phyloP scores from a whole-genome alignment of 2,329 filamentous ascomycete species.

The Cercospora berteroae region DNA sequence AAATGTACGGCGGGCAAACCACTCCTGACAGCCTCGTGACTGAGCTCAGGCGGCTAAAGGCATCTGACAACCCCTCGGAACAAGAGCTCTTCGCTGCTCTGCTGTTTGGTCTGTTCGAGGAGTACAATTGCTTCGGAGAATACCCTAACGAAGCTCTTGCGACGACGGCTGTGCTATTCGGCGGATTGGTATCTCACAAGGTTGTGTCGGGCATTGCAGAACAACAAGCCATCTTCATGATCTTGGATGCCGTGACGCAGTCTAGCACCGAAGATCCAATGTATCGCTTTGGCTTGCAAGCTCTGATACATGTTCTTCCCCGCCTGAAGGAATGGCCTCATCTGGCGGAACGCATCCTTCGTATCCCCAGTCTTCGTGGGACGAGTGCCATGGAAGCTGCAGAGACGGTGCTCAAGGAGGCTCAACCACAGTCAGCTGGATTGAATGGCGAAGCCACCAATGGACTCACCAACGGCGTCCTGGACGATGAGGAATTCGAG shows the following conservation, averaged over 20 bases:
- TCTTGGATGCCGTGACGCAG: slow-evolving; percentile 90
- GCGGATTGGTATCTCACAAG: slow-evolving; percentile 82
- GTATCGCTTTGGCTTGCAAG: slow-evolving; percentile 98
- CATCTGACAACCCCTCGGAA: slow-evolving; percentile 75
- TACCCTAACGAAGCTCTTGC: slow-evolving; percentile 95
- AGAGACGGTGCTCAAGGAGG: slow-evolving; percentile 33
- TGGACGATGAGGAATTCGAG: slow-evolving; percentile 63
- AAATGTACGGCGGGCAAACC: slow-evolving; percentile 92
- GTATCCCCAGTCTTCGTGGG: slow-evolving; percentile 76
- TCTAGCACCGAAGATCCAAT: slow-evolving; percentile 80
- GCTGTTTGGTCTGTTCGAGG: slow-evolving; percentile 96
- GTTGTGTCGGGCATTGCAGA: slow-evolving; percentile 86
- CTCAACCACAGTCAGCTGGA: slow-evolving; percentile 30
- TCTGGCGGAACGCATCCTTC: slow-evolving; percentile 80
- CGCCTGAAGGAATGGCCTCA: slow-evolving; percentile 92
- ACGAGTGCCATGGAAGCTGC: slow-evolving; percentile 57
- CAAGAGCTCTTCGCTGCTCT: slow-evolving; percentile 98
- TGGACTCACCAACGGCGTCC: slow-evolving; percentile 69
- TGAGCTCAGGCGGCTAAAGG: slow-evolving; percentile 81
- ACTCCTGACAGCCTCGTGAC: slow-evolving; percentile 83
- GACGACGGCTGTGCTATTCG: slow-evolving; percentile 93
- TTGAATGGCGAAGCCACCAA: slow-evolving; percentile 35
- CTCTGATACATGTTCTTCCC: slow-evolving; percentile 80
- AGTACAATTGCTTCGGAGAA: slow-evolving; percentile 91
- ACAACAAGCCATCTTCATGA: slow-evolving; percentile 94